A percentile compares a stretch with the other conserved stretches of the same genome.
Evolutionary conservation across 2,329 filamentous ascomycete species (phyloP).

Genomic region (Phaeosphaeria sp.): DNA sequence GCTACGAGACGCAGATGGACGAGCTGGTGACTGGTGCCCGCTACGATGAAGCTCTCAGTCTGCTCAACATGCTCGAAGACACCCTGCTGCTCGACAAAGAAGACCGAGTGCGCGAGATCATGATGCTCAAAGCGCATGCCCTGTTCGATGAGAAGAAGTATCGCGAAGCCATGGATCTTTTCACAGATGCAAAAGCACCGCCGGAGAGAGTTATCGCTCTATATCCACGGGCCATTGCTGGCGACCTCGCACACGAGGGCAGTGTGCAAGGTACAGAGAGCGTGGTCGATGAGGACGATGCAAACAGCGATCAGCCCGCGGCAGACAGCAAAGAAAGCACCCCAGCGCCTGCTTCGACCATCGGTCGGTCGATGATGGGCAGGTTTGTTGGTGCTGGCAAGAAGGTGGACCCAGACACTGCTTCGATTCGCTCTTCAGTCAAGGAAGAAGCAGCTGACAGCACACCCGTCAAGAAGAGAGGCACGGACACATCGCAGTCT

Average conservation of each 20-base stretch:
- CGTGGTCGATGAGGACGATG: slow-evolving; percentile 40
- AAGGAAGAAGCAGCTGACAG: slow-evolving; percentile 64
- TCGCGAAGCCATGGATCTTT: slow-evolving; percentile 84
- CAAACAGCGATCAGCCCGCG: slow-evolving; percentile 25
- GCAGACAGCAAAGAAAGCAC: slow-evolving; percentile 34
- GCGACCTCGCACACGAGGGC: slow-evolving; percentile 72
- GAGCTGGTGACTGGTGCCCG: slow-evolving; percentile 75
- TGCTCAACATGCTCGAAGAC: slow-evolving; percentile 89
- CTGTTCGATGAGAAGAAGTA: slow-evolving; percentile 86
- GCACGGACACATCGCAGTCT: slow-evolving; percentile 53
- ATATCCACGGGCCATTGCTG: slow-evolving; percentile 84
- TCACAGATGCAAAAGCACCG: slow-evolving; percentile 87
- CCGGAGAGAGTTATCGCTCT: slow-evolving; percentile 86
- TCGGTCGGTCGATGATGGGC: slow-evolving; percentile 55
- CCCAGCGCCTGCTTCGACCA: slow-evolving; percentile 34
- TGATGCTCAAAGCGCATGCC: slow-evolving; percentile 87
- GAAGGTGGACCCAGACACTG: slow-evolving; percentile 57
- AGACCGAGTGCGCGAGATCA: slow-evolving; percentile 80
- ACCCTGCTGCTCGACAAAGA: slow-evolving; percentile 85
- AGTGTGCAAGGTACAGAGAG: slow-evolving; percentile 56
- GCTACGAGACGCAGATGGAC: slow-evolving; percentile 89
- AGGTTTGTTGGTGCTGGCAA: slow-evolving; percentile 53
- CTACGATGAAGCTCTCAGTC: slow-evolving; percentile 90
- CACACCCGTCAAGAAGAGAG: slow-evolving; percentile 58
- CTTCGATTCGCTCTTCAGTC: slow-evolving; percentile 67